These are phyloP conservation scores for Metarhizium brunneum DNA, from an alignment of 2,329 filamentous ascomycete genomes.

Conservation along the genomic window DNA sequence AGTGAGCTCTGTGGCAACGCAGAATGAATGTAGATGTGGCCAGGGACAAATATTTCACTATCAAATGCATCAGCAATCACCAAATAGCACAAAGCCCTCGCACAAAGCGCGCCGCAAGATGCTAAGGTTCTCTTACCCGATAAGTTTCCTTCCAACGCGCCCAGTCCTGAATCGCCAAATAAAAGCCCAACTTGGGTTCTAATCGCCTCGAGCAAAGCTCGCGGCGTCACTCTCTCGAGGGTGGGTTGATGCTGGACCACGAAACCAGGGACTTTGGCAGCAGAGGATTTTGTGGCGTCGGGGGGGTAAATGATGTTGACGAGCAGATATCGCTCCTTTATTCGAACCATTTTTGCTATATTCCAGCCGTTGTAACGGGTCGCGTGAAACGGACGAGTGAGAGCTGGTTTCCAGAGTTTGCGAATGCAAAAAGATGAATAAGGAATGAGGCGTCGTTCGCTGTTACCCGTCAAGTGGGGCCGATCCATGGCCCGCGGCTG, in stretches of 20 bases:
- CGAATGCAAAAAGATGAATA: too few species aligned
- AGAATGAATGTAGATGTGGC: constrained; percentile 95
- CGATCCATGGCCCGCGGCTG: not conserved
- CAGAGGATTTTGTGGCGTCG: constrained; percentile 26
- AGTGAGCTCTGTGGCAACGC: constrained; percentile 71
- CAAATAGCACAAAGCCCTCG: not conserved
- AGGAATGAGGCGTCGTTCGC: not conserved
- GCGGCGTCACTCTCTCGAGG: constrained; percentile 57
- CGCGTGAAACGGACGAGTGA: too few species aligned
- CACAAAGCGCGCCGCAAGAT: not conserved
- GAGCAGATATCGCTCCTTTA: constrained; percentile 95
- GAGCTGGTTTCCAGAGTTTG: too few species aligned
- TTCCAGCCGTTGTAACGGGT: not conserved
- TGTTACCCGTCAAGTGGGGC: not conserved
- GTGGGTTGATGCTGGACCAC: constrained; percentile 75
- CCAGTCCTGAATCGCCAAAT: constrained; percentile 84
- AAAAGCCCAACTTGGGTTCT: constrained; percentile 60
- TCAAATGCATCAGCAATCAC: not conserved
- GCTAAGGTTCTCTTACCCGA: constrained; percentile 41
- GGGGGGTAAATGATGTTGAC: constrained; percentile 85
- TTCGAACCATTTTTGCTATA: constrained; percentile 66
- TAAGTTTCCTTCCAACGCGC: constrained; percentile 60
- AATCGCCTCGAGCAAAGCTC: constrained; percentile 58
- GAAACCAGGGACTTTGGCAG: constrained; percentile 42
- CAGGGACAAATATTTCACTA: constrained; percentile 85